These are phyloP conservation scores for Dioscorea cayenensis DNA, from an alignment of 116 monocot genomes.

Conservation along the genomic window DNA sequence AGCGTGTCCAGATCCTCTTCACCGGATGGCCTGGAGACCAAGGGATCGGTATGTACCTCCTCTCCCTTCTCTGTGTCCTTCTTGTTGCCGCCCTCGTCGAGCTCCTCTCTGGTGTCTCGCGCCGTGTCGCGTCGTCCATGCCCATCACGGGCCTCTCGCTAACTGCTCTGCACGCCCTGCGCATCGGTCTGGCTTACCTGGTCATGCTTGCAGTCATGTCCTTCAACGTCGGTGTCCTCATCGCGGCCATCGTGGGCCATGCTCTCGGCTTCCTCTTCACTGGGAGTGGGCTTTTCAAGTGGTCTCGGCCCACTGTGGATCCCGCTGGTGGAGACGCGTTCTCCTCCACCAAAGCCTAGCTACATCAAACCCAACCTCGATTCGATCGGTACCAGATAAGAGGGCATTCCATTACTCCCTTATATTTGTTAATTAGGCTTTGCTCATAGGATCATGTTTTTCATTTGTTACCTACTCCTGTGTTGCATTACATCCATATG, in stretches of 20 bases:
- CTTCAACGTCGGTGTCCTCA: slow-evolving; percentile 35
- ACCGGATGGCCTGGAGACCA: slow-evolving; percentile 26
- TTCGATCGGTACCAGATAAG: too few relatives aligned
- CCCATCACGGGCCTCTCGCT: neutral
- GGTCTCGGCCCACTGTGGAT: neutral
- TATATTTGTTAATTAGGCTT: too few relatives aligned
- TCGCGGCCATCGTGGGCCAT: slow-evolving; percentile 26
- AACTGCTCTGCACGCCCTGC: slow-evolving; percentile 12
- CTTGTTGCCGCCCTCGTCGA: slow-evolving; percentile 20
- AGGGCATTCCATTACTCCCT: too few relatives aligned
- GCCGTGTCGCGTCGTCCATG: neutral
- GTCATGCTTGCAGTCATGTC: slow-evolving; percentile 48
- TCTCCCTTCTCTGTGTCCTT: slow-evolving; percentile 23
- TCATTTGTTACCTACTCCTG: too few relatives aligned
- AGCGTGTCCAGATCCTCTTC: slow-evolving; percentile 18
- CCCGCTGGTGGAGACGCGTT: neutral
- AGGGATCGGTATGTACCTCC: slow-evolving; percentile 25
- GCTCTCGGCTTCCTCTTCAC: slow-evolving; percentile 26
- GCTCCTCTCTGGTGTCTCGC: slow-evolving; percentile 9
- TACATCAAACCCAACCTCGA: neutral
- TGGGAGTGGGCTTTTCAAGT: slow-evolving; percentile 8
- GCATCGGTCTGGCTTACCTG: slow-evolving; percentile 30
- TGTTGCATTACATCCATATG: too few relatives aligned
- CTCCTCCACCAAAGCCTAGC: too few relatives aligned
- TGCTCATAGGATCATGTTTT: too few relatives aligned